phyloP scores from a whole-genome alignment of 257 asterid genomes.

The Paulownia fortunei region DNA sequence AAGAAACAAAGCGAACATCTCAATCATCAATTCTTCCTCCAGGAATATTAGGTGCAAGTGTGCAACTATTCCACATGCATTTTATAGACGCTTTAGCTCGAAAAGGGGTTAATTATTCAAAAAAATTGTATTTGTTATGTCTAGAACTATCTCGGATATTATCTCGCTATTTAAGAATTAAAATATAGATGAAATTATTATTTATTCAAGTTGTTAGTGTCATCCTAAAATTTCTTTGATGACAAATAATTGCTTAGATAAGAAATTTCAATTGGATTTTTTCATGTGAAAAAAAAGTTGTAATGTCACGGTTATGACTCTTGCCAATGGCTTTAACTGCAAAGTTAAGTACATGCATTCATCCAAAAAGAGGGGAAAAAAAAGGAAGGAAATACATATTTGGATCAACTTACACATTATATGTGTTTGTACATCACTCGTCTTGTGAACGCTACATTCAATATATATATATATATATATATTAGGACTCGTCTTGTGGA shows the following conservation, averaged over 20 bases:
- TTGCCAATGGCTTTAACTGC: not conserved
- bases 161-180: not conserved
- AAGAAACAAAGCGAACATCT: not conserved
- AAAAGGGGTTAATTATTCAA: not conserved
- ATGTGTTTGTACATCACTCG: too few species aligned
- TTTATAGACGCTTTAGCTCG: not conserved
- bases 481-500: too few species aligned
- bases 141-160: too few species aligned
- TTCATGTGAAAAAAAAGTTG: too few species aligned
- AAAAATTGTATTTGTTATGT: not conserved
- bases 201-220: not conserved
- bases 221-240: not conserved
- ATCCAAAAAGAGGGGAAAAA: too few species aligned
- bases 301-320: too few species aligned
- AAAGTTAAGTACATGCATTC: not conserved
- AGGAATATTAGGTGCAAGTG: not conserved
- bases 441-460: too few species aligned
- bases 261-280: too few species aligned
- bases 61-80: not conserved
- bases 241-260: not conserved
- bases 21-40: not conserved
- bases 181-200: not conserved
- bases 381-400: too few species aligned
- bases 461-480: too few species aligned
- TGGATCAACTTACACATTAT: too few species aligned